phyloP scores from a whole-genome alignment of 164 flowering plant species.

The Berberis thunbergii region DNA sequence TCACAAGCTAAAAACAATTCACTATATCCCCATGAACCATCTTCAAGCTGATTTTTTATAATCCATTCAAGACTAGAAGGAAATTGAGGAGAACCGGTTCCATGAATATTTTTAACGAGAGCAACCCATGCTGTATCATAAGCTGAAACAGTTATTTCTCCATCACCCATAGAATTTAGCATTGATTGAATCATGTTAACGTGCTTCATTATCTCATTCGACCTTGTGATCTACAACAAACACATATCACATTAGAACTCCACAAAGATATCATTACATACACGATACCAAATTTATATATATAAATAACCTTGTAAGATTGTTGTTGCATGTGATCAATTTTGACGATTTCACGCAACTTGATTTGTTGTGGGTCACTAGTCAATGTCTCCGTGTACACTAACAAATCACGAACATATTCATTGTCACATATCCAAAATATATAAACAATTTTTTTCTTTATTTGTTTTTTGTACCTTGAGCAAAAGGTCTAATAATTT shows the following conservation, averaged over 20 bases:
- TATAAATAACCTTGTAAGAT: no score
- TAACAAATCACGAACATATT: no score
- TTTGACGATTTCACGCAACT: no score
- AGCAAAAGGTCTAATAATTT: background rate
- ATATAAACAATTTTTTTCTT: background rate
- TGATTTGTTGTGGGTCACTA: no score
- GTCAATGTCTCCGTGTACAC: no score
- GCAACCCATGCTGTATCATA: slow-evolving; percentile 98
- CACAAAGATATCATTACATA: background rate
- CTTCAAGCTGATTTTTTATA: slow-evolving; percentile 49
- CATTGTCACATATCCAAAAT: background rate
- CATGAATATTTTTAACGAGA: slow-evolving; percentile 37
- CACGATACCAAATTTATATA: background rate
- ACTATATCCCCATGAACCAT: slow-evolving; percentile 97
- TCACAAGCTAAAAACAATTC: slow-evolving; percentile 32
- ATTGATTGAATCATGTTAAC: slow-evolving; percentile 30
- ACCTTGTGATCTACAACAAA: background rate
- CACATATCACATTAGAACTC: background rate
- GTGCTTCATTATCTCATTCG: background rate
- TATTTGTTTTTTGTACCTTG: background rate
- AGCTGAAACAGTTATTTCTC: slow-evolving; percentile 67
- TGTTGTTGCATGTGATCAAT: no score
- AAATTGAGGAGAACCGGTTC: slow-evolving; percentile 48
- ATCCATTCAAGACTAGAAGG: slow-evolving; percentile 70
- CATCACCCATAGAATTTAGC: slow-evolving; percentile 60